Conservation (phyloP, 768 basidiomycete genomes). For the Lactarius akahatsu region DNA sequence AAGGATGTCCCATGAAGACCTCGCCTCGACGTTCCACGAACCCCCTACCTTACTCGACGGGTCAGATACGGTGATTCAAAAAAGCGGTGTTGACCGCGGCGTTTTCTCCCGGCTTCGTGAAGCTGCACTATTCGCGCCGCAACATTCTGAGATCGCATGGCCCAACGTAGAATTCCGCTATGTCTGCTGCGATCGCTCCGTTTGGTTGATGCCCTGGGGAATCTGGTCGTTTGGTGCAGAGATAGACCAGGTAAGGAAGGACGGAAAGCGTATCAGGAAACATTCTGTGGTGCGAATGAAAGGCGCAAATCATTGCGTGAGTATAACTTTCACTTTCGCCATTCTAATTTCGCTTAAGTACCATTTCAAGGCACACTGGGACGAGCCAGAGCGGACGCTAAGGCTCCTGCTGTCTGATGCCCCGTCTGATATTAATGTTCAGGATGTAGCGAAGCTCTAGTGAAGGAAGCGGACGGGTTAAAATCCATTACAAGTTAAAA, state of each 20-base stretch:
- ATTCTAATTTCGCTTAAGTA: not conserved
- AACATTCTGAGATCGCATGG: not conserved
- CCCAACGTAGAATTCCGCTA: constrained; percentile 2
- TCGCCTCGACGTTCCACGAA: not conserved
- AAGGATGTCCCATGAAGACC: not conserved
- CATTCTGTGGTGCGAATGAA: not conserved
- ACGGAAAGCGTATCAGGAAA: not conserved
- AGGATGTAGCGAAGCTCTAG: not conserved
- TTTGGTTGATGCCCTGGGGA: not conserved
- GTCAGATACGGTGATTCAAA: not conserved
- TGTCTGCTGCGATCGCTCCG: not conserved
- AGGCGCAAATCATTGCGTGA: not conserved
- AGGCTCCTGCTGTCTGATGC: not conserved
- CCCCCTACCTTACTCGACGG: not conserved
- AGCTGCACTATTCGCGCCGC: not conserved
- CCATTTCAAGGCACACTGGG: not conserved
- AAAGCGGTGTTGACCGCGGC: not conserved
- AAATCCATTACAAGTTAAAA: too few species aligned
- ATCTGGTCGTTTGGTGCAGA: not conserved
- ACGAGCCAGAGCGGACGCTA: not conserved
- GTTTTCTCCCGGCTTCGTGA: not conserved
- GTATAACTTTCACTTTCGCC: not conserved
- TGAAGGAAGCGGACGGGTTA: too few species aligned
- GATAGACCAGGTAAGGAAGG: not conserved
- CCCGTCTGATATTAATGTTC: not conserved